Conservation (phyloP, 2,329 filamentous ascomycete species). For the Arthrinium phaeospermum region DNA sequence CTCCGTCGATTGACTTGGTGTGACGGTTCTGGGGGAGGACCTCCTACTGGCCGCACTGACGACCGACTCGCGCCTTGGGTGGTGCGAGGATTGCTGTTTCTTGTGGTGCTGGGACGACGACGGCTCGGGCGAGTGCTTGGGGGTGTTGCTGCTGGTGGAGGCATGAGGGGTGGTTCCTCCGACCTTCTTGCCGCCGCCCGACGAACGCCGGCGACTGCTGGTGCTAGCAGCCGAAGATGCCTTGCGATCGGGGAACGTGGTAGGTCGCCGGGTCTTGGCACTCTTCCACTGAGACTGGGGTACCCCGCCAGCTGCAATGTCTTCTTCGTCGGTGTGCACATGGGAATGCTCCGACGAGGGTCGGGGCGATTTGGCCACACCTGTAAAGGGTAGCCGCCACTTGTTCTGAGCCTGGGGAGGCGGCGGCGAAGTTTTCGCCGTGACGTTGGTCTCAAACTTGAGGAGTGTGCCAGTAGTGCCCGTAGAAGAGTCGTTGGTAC, state of each 20-base stretch:
- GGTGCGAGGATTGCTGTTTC: not conserved
- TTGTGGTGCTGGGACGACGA: not conserved
- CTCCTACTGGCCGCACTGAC: not conserved
- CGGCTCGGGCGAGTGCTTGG: not conserved
- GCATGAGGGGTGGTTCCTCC: not conserved
- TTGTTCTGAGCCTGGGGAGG: not conserved
- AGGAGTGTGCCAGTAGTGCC: not conserved
- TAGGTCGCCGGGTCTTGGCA: conserved; percentile 19
- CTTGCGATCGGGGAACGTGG: conserved; percentile 14
- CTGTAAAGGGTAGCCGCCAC: not conserved
- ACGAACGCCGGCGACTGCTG: not conserved
- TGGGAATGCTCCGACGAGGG: not conserved
- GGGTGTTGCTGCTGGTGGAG: not conserved
- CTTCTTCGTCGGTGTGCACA: not conserved
- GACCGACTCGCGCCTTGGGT: not conserved
- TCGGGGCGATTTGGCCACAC: not conserved
- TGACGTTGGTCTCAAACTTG: not conserved
- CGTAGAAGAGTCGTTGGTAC: not conserved
- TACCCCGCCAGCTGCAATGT: not conserved
- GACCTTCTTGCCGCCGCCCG: not conserved
- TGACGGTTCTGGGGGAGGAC: not conserved
- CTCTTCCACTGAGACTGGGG: conserved; percentile 22
- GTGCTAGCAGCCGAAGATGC: not conserved
- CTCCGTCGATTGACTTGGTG: not conserved
- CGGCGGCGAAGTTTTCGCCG: not conserved